Evolutionary conservation across 805 yeast genomes (phyloP), one percentile per base, ranked within the genome.

Genomic region (Yamadazyma endophytica): DNA sequence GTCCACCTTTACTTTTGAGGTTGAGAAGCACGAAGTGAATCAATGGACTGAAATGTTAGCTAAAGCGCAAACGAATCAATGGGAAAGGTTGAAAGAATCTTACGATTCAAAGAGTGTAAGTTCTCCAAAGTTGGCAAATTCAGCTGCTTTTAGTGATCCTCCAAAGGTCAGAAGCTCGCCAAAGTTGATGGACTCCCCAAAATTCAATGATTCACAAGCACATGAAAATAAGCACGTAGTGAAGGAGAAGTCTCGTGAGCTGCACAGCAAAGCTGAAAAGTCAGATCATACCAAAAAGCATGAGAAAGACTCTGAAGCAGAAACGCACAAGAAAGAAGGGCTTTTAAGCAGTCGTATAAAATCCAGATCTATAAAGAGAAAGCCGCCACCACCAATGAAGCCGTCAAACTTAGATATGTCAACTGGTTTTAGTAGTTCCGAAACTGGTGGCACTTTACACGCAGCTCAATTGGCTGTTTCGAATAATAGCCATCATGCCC

Each of bases 1-100:
- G 17, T 61, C 73, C 9, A 68, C 85, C 0, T 71, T 79, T 42
- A 63, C 73, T 4, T 73, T 78, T 50, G 79, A 77, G 42, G 75
- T 72, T 8, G 73, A 73, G 24, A 70, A 66, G 33, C 53, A 49
- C 23, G 81, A 75, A 21, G 60, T 75, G 1, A 56, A 65, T 9
- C 48, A 59, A 13, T 82, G 90, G 90, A 72, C 84, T 1, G 67
- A 64, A 21, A 51, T 72, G 0, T 52, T 79, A 13, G 73, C 71
- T 4, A 68, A 62, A 35, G 60, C 81, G 2, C 68, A 75, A 31
- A 49, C 53, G 9, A 59, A 64, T 23, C 75, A 71, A 19, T 66
- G 60, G 36, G 82, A 78, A 26, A 60, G 74, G 32, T 42, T 46
- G 12, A 55, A 54, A 22, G 13, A n/a, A n/a, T n/a, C n/a, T n/a